A percentile compares a stretch with the other conserved stretches of the same genome.
Evolutionary conservation across 441 rosid species (phyloP).

Genomic region (Populus hybrid): DNA sequence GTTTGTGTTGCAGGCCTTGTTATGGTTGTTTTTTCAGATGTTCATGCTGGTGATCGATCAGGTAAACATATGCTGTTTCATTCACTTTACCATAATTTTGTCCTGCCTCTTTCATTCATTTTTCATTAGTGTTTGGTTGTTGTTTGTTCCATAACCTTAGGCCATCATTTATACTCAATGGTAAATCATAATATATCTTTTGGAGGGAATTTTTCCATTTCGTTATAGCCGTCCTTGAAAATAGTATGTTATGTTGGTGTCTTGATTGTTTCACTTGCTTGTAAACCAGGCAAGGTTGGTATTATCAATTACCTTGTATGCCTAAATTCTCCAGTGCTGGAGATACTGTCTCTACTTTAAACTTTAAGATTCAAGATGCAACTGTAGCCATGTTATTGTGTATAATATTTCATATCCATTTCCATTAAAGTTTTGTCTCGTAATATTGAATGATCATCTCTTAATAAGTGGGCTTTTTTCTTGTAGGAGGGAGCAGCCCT

Average conservation of each 20-base stretch:
- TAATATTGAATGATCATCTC: neutral
- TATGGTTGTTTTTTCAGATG: slow-evolving; percentile 86
- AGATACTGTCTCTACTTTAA: neutral
- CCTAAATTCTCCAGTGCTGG: neutral
- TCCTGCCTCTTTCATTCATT: slow-evolving; percentile 1
- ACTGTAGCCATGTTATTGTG: neutral
- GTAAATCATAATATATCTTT: neutral
- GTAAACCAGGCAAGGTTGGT: neutral
- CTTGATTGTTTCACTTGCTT: neutral
- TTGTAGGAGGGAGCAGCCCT: slow-evolving; percentile 73
- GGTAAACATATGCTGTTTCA: slow-evolving; percentile 38
- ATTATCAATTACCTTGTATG: neutral
- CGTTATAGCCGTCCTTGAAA: neutral
- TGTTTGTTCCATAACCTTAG: neutral
- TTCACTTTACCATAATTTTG: slow-evolving; percentile 2
- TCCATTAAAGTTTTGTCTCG: neutral
- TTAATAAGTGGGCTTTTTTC: neutral
- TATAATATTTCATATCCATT: neutral
- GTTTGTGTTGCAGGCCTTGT: slow-evolving; percentile 81
- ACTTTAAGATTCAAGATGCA: neutral
- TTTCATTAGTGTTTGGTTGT: neutral
- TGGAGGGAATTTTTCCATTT: neutral
- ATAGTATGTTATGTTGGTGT: neutral
- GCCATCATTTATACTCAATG: neutral
- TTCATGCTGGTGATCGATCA: slow-evolving; percentile 71